Base-by-base conservation (phyloP, 805 yeast genomes). In the Metschnikowia colocasiae region DNA sequence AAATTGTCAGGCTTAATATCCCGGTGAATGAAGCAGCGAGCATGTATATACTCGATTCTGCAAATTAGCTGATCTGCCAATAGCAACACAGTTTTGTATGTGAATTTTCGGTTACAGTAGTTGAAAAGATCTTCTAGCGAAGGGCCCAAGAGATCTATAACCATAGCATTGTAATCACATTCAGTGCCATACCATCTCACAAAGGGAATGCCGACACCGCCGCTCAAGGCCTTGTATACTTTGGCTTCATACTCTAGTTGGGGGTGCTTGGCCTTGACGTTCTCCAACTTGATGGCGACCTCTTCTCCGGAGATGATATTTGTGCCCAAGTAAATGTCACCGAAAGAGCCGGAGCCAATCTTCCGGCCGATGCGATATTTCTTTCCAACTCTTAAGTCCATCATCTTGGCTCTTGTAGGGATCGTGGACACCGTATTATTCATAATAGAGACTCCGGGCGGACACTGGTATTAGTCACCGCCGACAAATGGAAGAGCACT, bases 111-210 rank as follows among this genome's bases (percentile, higher is more conserved):
- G 68, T 88, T 88, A 72, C 99, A 94, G 67, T 92, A 94, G 71
- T 92, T 92, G 78, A 92, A 92, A 57, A 92, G 74, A 66, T 94
- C 98, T 66, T 92, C 99, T 54, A 92, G 75, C 0, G 96, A 86
- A 3, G 98, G 98, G 5, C 99, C 99, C 59, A 92, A 76, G 45
- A 92, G 78, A 65, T 92, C 99, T 59, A 92, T 92, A 34, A 92
- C 98, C 91, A 92, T 85, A 33, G 97, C 97, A 66, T 91, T 88
- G 64, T 89, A 92, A 64, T 91, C 97, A 58, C 96, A 88, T 66
- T 92, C 98, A 1, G 95, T 86, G 32, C 98, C 99, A 65, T 82
- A 91, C 95, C 97, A 92, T 65, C 98, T 82, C 29, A 92, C 90
- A 69, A 90, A 91, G 3, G 99, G 98, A 49, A 92, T 90, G 27